Evolutionary conservation across 2,329 filamentous ascomycete genomes (phyloP), one percentile per base, ranked within the genome.

Genomic region (Cladosporium sp.): DNA sequence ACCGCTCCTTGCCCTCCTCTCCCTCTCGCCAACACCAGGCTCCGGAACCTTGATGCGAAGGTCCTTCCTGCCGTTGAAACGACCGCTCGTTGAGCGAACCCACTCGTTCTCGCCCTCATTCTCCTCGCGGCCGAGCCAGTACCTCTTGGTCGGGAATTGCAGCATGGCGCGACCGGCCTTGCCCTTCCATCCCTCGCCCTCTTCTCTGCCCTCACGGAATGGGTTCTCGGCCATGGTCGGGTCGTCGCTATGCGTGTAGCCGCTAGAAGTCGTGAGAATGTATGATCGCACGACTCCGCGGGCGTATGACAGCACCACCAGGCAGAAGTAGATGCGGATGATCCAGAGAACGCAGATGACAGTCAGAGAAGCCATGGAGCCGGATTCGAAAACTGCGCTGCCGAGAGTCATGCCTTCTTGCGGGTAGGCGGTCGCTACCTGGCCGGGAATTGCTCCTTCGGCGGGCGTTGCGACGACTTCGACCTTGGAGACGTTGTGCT

Each of bases 231-330:
- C 77, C 46, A 76, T 69, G 13, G 57, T 61, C 2, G 62, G 53
- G 50, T 78, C 72, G 20, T 69, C 65, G 32, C 68, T 67, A 52
- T 72, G 53, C 61, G 45, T 70, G 68, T 72, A 73, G 15, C 50
- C 50, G 49, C 52, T 57, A 8, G 61, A 61, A 56, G 64, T 69
- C 27, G 62, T 62, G 29, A 77, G 71, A 43, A 85, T 76, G 65
- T 88, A 82, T 58, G 84, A 83, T 52, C 86, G 79, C 43, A 96
- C 71, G 12, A 88, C 84, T 63, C 84, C 80, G 55, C 88, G 81
- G 3, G 91, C 88, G 67, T 87, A 93, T 6, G 88, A 83, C 70
- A 95, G 83, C 66, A 95, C 82, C 48, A 96, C 78, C 32, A 95
- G 73, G 58, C 86, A 82, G 60, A 95, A 91, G 72, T 96, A 96